Conservation (phyloP, 1,139 yeast genomes). For the Yamadazyma oceani region DNA sequence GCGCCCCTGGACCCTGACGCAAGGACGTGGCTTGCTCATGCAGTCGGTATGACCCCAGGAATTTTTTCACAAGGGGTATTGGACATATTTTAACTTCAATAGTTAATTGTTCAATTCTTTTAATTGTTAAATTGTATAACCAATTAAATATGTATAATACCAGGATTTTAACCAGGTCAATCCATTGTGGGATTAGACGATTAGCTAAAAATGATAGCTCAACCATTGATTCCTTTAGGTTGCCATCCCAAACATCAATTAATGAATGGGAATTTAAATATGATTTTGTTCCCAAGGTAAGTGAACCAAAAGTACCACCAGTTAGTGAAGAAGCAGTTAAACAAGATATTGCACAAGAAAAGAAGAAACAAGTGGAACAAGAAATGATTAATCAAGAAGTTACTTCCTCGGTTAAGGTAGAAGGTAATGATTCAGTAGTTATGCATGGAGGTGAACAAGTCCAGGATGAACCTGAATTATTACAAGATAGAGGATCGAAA, state of each 20-base stretch:
- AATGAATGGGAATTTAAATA: slow-evolving; percentile 54
- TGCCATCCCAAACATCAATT: slow-evolving; percentile 50
- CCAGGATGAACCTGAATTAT: slow-evolving; percentile 37
- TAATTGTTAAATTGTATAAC: slow-evolving; percentile 1
- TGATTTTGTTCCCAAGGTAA: slow-evolving; percentile 45
- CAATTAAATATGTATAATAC: slow-evolving; percentile 5
- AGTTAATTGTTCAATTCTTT: neutral
- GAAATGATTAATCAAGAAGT: slow-evolving; percentile 40
- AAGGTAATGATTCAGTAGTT: slow-evolving; percentile 43
- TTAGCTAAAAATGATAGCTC: slow-evolving; percentile 46
- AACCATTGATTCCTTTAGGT: slow-evolving; percentile 44
- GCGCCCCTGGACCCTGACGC: too few relatives aligned
- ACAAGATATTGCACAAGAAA: slow-evolving; percentile 47
- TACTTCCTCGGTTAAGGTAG: slow-evolving; percentile 42
- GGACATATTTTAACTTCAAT: neutral
- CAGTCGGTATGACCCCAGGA: slow-evolving; percentile 9
- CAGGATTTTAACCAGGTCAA: slow-evolving; percentile 15
- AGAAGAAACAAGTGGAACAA: slow-evolving; percentile 41
- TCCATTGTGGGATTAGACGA: slow-evolving; percentile 13
- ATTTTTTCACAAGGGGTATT: slow-evolving; percentile 2
- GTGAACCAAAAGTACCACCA: slow-evolving; percentile 53
- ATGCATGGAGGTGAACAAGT: slow-evolving; percentile 48
- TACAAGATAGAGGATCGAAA: slow-evolving; percentile 37
- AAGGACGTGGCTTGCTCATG: too few relatives aligned
- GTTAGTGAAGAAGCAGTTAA: slow-evolving; percentile 51